Conservation (phyloP, 2,329 filamentous ascomycete genomes). For the Hypoxylon rubiginosum region DNA sequence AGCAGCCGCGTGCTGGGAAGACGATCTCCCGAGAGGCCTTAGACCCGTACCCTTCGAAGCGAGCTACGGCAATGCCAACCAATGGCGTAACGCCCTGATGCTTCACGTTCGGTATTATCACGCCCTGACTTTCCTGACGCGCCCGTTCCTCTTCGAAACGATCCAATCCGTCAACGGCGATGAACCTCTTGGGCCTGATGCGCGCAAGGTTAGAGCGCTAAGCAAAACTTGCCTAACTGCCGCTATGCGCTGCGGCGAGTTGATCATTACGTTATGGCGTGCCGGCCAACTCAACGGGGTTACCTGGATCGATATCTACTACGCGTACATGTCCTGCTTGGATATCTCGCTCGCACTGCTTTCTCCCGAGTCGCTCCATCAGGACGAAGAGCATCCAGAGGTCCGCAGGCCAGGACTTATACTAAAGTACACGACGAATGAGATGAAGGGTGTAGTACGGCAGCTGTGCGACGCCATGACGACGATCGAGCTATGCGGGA, state of each 20-base stretch:
- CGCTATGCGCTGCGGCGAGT: slow-evolving; percentile 41
- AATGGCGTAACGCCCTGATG: slow-evolving; percentile 44
- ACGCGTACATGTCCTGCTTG: slow-evolving; percentile 41
- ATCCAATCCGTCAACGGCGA: slow-evolving; percentile 35
- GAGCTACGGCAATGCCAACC: slow-evolving; percentile 29
- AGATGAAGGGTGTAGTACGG: slow-evolving; percentile 38
- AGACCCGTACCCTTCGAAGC: slow-evolving; percentile 21
- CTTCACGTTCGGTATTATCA: slow-evolving; percentile 50
- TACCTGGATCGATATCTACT: slow-evolving; percentile 45
- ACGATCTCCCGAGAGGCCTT: slow-evolving; percentile 39
- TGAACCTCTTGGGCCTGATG: slow-evolving; percentile 34
- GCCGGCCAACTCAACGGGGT: slow-evolving; percentile 42
- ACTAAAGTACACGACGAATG: slow-evolving; percentile 29
- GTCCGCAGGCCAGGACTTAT: slow-evolving; percentile 28
- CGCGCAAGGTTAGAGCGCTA: slow-evolving; percentile 33
- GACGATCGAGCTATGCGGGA: slow-evolving; percentile 45
- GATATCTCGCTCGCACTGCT: slow-evolving; percentile 43
- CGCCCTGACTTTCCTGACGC: slow-evolving; percentile 45
- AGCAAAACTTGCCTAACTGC: slow-evolving; percentile 42
- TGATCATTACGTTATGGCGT: slow-evolving; percentile 40
- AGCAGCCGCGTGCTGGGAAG: slow-evolving; percentile 37
- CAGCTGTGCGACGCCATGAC: slow-evolving; percentile 43
- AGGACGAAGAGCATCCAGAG: slow-evolving; percentile 27
- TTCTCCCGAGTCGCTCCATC: slow-evolving; percentile 31
- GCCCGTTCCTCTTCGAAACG: slow-evolving; percentile 47